Conservation (phyloP, 345 rosid species). For the Melaleuca alternifolia region DNA sequence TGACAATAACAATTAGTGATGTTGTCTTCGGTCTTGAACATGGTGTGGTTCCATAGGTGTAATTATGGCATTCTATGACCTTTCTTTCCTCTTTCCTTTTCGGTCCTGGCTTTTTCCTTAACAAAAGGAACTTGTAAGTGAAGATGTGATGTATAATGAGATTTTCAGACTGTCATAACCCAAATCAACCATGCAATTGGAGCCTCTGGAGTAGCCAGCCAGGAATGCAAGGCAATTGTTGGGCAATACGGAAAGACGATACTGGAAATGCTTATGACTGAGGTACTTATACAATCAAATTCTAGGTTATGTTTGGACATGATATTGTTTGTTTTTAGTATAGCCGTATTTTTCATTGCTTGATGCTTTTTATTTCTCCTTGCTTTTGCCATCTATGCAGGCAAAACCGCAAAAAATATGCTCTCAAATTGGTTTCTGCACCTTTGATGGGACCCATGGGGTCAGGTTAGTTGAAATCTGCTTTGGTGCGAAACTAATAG, state of each 20-base stretch:
- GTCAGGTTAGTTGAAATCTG: slow-evolving; percentile 37
- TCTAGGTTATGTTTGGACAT: neutral
- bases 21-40: neutral
- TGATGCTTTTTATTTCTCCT: neutral
- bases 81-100: neutral
- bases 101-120: neutral
- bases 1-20: neutral
- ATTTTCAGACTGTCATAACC: slow-evolving; percentile 44
- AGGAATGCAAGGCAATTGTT: slow-evolving; percentile 61
- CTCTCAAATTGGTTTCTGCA: slow-evolving; percentile 73
- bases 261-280: slow-evolving; percentile 44
- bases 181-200: slow-evolving; percentile 86
- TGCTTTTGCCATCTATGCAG: slow-evolving; percentile 13
- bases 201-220: slow-evolving; percentile 67
- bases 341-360: neutral
- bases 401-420: slow-evolving; percentile 64
- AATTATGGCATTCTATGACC: neutral
- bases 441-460: slow-evolving; percentile 58
- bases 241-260: slow-evolving; percentile 64
- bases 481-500: neutral
- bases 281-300: slow-evolving; percentile 20
- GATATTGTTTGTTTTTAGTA: neutral
- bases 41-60: neutral
- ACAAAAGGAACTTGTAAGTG: neutral
- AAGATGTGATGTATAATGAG: neutral